Base-by-base conservation (phyloP, 805 yeast genomes). In the Diddensiella caesifluorescens region DNA sequence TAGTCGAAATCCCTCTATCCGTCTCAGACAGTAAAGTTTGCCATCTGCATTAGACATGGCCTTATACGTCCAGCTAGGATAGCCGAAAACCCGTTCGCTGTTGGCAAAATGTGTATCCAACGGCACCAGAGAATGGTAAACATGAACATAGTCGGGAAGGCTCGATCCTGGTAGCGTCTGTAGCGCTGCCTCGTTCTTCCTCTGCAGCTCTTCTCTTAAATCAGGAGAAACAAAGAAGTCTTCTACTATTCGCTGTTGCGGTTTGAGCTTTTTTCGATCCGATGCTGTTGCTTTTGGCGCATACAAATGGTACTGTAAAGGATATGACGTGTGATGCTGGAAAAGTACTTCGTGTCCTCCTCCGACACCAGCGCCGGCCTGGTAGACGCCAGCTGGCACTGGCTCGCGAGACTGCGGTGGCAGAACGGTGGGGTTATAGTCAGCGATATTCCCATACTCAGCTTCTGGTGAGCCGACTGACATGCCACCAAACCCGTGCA, bases 61-160 rank as follows among this genome's bases (percentile, higher is more conserved):
- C 63, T 89, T 89, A 66, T 82, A 90, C 10, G 82, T 64, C 28
- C 82, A 70, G 35, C 80, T 75, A 3, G 74, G 67, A 44, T 74
- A 71, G 1, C 82, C 78, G 65, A 75, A 77, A 27, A 64, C 56
- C 26, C 62, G 55, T 51, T 45, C 62, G 46, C 54, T 56, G 38
- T 59, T 62, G 12, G 67, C 71, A 29, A 64, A 52, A 34, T 64
- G 62, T 21, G 65, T 66, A 59, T 87, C 95, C 31, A 90, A 69
- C 2, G 95, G 95, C 22, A 81, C 88, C 44, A 90, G 69, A 16
- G 92, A 80, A 62, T 86, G 95, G 63, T 88, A 90, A 19, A 73
- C 77, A 41, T 80, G 81, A n/a, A 92, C 84, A 51, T 76, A 74
- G 27, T 80, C 83, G 0, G 97, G 88, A 54, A 89, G 57, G 47